phyloP scores from a whole-genome alignment of 306 rosid genomes.

The Rosa chinensis region DNA sequence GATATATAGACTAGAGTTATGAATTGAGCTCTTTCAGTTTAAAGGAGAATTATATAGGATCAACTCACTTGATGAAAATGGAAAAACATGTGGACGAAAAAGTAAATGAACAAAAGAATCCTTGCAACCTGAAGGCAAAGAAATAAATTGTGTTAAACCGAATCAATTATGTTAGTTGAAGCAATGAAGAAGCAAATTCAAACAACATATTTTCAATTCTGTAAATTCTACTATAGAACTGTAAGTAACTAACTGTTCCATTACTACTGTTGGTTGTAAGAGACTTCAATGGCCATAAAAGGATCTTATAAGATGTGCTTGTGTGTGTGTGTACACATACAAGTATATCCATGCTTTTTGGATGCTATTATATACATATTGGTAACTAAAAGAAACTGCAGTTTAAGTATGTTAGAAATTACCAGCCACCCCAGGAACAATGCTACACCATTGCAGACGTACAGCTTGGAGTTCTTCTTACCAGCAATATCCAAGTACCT shows the following conservation, averaged over 20 bases:
- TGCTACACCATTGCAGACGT: slow-evolving; percentile 68
- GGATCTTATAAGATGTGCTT: background rate
- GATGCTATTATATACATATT: background rate
- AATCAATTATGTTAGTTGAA: background rate
- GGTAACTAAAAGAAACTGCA: slow-evolving; percentile 20
- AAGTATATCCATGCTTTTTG: background rate
- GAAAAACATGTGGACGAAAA: slow-evolving; percentile 62
- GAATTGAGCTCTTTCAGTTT: background rate
- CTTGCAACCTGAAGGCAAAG: slow-evolving; percentile 69
- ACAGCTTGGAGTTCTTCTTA: slow-evolving; percentile 61
- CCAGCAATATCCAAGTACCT: slow-evolving; percentile 86
- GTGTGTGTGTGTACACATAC: background rate
- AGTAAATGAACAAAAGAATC: slow-evolving; percentile 67
- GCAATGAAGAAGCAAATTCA: background rate
- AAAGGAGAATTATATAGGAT: slow-evolving; percentile 10
- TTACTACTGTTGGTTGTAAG: background rate
- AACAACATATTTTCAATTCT: background rate
- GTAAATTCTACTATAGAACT: background rate
- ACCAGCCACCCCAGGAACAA: slow-evolving; percentile 98
- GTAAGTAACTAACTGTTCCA: background rate
- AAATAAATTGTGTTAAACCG: background rate
- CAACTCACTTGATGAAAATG: slow-evolving; percentile 79
- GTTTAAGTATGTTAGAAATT: slow-evolving; percentile 42
- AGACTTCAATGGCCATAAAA: background rate
- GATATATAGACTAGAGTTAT: background rate